Evolutionary conservation across 2,329 filamentous ascomycete species (phyloP).

Genomic region (Epichloe sibirici): DNA sequence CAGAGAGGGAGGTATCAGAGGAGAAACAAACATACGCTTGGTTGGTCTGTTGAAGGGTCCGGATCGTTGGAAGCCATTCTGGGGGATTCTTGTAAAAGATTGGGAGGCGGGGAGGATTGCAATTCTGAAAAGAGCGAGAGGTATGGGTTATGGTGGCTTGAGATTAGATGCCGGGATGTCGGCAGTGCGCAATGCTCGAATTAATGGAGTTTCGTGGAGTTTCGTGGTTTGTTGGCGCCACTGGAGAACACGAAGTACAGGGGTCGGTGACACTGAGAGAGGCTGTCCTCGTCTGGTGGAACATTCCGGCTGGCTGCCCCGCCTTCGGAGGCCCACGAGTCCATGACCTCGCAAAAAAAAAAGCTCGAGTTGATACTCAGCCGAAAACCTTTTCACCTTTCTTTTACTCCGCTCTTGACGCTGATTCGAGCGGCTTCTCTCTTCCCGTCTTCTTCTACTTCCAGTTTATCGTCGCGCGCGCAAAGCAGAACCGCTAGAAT

Average conservation of each 20-base stretch:
- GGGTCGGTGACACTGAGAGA: too few species aligned
- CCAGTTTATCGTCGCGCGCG: background rate
- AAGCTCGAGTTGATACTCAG: background rate
- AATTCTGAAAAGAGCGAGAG: background rate
- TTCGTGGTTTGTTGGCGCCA: too few species aligned
- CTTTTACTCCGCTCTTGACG: background rate
- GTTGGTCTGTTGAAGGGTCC: background rate
- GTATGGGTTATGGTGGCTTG: background rate
- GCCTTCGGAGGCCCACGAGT: background rate
- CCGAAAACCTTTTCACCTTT: background rate
- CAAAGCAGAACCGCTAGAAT: slow-evolving; percentile 5
- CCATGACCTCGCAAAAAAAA: background rate
- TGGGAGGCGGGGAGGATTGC: background rate
- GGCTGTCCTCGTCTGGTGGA: too few species aligned
- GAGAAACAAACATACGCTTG: background rate
- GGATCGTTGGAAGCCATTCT: background rate
- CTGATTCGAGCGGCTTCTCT: background rate
- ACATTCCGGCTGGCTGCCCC: too few species aligned
- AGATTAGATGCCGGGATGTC: background rate
- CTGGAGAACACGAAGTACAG: too few species aligned
- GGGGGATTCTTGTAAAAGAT: background rate
- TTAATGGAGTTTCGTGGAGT: too few species aligned
- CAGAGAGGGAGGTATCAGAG: background rate
- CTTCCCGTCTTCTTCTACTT: background rate
- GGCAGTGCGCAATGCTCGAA: too few species aligned